Evolutionary conservation across 768 basidiomycete species (phyloP).

Genomic region (Panaeolus papilionaceus): DNA sequence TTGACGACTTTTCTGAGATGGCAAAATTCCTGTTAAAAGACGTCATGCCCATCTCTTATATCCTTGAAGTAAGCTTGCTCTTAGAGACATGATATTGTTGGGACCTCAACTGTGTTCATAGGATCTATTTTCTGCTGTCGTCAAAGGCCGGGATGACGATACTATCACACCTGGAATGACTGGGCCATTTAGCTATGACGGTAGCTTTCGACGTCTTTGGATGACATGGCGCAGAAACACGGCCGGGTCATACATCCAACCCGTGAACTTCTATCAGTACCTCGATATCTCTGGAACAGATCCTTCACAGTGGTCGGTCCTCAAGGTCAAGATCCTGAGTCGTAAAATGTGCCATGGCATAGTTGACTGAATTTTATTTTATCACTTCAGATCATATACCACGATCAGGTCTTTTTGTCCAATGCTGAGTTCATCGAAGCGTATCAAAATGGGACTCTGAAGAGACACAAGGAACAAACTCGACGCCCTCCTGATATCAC

Average conservation of each 20-base stretch:
- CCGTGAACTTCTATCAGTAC: conserved; percentile 62
- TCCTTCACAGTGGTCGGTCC: conserved; percentile 52
- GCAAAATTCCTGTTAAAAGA: conserved; percentile 36
- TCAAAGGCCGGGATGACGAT: conserved; percentile 50
- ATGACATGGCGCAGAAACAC: conserved; percentile 53
- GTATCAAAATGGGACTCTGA: conserved; percentile 58
- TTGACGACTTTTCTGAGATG: conserved; percentile 37
- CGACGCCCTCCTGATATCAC: conserved; percentile 39
- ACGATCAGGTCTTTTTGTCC: conserved; percentile 59
- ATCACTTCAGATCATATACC: conserved; percentile 55
- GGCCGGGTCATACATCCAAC: conserved; percentile 59
- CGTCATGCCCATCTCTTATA: conserved; percentile 44
- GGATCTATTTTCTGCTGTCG: conserved; percentile 57
- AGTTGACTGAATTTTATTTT: neutral
- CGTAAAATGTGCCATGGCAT: neutral
- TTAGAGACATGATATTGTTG: neutral
- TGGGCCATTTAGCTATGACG: conserved; percentile 66
- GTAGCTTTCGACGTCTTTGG: conserved; percentile 63
- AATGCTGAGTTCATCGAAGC: conserved; percentile 57
- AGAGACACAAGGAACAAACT: conserved; percentile 41
- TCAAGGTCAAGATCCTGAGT: conserved; percentile 43
- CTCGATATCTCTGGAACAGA: conserved; percentile 63
- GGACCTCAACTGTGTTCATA: conserved; percentile 24
- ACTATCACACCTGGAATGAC: conserved; percentile 52
- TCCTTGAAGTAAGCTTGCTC: conserved; percentile 44